Evolutionary conservation across 148 eudicot species (phyloP).

Genomic region (Nepenthes mirabilis): DNA sequence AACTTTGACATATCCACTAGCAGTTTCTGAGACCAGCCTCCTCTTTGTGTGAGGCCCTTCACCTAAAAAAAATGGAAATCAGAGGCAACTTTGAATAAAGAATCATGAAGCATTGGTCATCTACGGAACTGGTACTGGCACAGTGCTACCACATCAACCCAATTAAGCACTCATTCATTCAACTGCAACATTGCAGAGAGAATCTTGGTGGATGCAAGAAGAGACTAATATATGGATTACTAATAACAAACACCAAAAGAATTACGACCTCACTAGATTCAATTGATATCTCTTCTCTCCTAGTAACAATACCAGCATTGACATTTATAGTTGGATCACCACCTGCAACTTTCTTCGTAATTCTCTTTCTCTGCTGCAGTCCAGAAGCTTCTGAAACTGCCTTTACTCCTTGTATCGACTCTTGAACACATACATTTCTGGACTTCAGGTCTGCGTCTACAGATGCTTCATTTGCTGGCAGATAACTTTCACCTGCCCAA

Average conservation of each 20-base stretch:
- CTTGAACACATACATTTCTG: conserved; percentile 5
- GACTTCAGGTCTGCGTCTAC: conserved; percentile 14
- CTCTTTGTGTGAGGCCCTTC: conserved; percentile 17
- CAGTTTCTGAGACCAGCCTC: conserved; percentile 23
- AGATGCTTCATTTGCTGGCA: conserved; percentile 9
- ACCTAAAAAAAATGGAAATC: conserved; percentile 5
- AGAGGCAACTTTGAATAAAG: not conserved
- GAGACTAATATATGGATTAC: not conserved
- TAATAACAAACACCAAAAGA: not conserved
- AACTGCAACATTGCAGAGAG: too few species aligned
- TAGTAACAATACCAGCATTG: conserved; percentile 10
- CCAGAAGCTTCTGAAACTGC: conserved; percentile 18
- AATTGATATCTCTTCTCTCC: conserved; percentile 19
- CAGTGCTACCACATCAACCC: too few species aligned
- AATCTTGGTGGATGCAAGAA: too few species aligned
- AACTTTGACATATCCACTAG: conserved; percentile 24
- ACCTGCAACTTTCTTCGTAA: conserved; percentile 15
- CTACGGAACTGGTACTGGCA: too few species aligned
- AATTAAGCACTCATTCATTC: too few species aligned
- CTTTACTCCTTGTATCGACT: not conserved
- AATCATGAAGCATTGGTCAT: too few species aligned
- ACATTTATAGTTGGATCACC: conserved; percentile 17
- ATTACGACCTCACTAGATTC: conserved; percentile 7
- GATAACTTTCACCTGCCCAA: conserved; percentile 20
- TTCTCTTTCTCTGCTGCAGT: conserved; percentile 19